Base-by-base conservation (phyloP, 768 basidiomycete genomes). In the Asterophora lycoperdoides region DNA sequence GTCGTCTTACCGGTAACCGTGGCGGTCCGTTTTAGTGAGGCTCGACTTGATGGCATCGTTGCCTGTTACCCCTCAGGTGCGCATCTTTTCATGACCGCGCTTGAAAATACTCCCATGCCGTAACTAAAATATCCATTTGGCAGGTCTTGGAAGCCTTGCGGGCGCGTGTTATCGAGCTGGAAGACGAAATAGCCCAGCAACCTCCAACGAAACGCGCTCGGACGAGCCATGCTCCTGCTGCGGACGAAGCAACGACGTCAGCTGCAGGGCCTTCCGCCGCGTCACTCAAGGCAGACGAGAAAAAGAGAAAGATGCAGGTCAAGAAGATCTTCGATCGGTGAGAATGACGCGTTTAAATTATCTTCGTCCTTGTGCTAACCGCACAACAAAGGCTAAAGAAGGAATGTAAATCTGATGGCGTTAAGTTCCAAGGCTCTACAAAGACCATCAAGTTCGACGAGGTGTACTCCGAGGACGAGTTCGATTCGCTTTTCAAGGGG, bases 381-480 rank as follows among this genome's bases (percentile, higher is more conserved):
- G 15, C 23, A 1, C 44, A 15, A 13, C 10, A 6, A 26, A 72
- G 71, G 15, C 48, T 72, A 38, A 71, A 72, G 57, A 72, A 72
- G 48, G 69, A 71, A 50, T 70, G 68, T 58, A 72, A 71, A 57
- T 59, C 62, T 4, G 68, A 67, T 43, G 48, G 46, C 1, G 57
- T 65, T 57, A 74, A 74, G 45, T 74, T 74, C 61, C 69, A 72
- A 57, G 70, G 71, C 14, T 37, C 60, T 0, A 18, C 56, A 1
- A 72, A 72, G 59, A 64, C 59, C 1, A 63, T 72, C 57, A 72
- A 71, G 45, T 55, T 72, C 44, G 70, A 72, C 48, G 71, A 73
- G 49, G 62, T 73, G 4, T 60, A 67, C 41, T 66, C 70, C 48
- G 48, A 54, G 35, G 49, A 54, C 44, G 71, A 71, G 45, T 72